Base-by-base conservation (phyloP, 1,139 yeast species). In the Candida sanyaensis region DNA sequence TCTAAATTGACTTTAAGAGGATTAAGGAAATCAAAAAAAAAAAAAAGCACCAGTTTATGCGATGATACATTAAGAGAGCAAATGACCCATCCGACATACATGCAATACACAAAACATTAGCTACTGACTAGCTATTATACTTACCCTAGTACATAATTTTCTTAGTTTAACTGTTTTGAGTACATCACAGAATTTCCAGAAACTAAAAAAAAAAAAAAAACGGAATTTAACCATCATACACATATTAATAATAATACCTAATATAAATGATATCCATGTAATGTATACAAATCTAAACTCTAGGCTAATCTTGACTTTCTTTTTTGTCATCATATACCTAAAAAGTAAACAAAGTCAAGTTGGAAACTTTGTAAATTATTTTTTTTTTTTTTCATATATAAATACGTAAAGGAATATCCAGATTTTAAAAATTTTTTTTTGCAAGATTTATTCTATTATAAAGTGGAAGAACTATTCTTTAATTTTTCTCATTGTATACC, bases 301-400 rank as follows among this genome's bases (percentile, higher is more conserved):
- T 36, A 36, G 39, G 23, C 39, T 36, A 36, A 36, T 36, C 39
- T 36, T 36, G 10, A 10, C 38, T 34, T 34, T 34, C 17, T 33
- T 21, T 36, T 36, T 36, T n/a, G 21, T 3, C 21, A 17, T 17
- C 21, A 2, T 17, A 2, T 17, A n/a, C 11, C 11, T 23, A 24
- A 36, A 36, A 36, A 36, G 39, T 36, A 36, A 36, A 36, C 39
- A 36, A 36, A 36, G 29, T 17, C 39, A 36, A 36, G 11, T 23
- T 17, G 21, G 21, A 17, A 17, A 32, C 29, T 36, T n/a, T 12
- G 24, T 36, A 23, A 17, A 24, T 10, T 11, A 36, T 24, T 36
- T 23, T 36, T 36, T 36, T 36, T 23, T 33, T 6, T 13, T 33
- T 33, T 33, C 17, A 17, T n/a, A 36, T 36, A 36, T 36, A 36